phyloP scores from a whole-genome alignment of 176 grass and related monocot genomes.

The Eragrostis nindensis region DNA sequence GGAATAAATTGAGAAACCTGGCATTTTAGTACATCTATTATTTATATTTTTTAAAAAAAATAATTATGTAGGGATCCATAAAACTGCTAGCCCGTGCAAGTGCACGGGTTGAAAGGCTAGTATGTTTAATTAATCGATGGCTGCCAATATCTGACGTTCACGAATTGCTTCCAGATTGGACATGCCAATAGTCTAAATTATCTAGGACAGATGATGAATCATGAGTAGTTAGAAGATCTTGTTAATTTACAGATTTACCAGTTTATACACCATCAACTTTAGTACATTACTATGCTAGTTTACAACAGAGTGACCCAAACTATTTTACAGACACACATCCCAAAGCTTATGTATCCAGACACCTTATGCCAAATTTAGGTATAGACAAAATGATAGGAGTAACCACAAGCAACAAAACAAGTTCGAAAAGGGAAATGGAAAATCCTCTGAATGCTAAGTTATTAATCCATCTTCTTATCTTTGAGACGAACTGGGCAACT shows the following conservation, averaged over 20 bases:
- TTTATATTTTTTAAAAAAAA: too few relatives aligned
- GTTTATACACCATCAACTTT: neutral
- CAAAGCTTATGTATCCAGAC: conserved; percentile 15
- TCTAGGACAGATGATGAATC: neutral
- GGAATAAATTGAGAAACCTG: too few relatives aligned
- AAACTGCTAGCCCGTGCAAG: too few relatives aligned
- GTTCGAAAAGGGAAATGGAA: neutral
- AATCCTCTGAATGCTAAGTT: neutral
- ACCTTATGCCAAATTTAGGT: neutral
- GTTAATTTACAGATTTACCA: conserved; percentile 30
- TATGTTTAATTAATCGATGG: neutral
- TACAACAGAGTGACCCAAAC: conserved; percentile 22
- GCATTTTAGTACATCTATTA: too few relatives aligned
- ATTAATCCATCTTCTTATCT: conserved; percentile 18
- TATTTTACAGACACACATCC: conserved; percentile 10
- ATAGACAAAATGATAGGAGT: neutral
- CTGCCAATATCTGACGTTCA: neutral
- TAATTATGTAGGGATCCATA: too few relatives aligned
- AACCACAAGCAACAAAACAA: conserved; percentile 23
- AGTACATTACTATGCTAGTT: conserved; percentile 31
- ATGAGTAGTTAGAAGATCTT: neutral
- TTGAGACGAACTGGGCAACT: conserved; percentile 20
- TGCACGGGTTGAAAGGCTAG: too few relatives aligned
- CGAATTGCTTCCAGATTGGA: neutral
- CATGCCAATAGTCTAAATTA: neutral